Conservation (phyloP, 2,329 filamentous ascomycete species). For the Metarhizium humberi region DNA sequence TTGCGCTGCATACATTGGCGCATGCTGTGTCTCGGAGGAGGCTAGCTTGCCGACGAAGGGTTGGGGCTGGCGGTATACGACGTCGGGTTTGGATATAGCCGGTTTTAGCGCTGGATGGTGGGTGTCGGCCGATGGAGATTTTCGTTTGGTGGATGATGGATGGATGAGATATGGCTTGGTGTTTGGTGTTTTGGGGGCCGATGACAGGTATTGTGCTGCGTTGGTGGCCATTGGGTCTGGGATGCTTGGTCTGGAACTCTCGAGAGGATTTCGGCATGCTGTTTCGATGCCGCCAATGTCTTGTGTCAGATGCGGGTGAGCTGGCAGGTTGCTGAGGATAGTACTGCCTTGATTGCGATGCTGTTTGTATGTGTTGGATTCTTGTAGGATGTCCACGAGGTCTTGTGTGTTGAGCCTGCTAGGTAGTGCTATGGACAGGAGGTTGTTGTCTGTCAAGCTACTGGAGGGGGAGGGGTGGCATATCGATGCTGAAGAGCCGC, state of each 20-base stretch:
- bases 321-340: background rate
- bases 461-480: background rate
- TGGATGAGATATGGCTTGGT: background rate
- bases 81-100: background rate
- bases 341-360: background rate
- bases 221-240: background rate
- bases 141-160: background rate
- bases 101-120: conserved; percentile 8
- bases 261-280: background rate
- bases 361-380: conserved; percentile 2
- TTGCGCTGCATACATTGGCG: background rate
- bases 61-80: conserved; percentile 4
- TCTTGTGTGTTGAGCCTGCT: conserved; percentile 4
- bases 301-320: background rate
- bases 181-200: conserved; percentile 4
- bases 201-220: background rate
- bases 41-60: conserved; percentile 21
- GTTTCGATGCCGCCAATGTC: background rate
- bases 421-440: background rate
- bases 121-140: background rate
- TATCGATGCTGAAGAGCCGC: background rate
- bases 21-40: background rate
- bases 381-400: conserved; percentile 3
- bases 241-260: background rate
- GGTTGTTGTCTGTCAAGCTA: background rate